Conservation (phyloP, 768 basidiomycete genomes). For the Suillus subluteus region DNA sequence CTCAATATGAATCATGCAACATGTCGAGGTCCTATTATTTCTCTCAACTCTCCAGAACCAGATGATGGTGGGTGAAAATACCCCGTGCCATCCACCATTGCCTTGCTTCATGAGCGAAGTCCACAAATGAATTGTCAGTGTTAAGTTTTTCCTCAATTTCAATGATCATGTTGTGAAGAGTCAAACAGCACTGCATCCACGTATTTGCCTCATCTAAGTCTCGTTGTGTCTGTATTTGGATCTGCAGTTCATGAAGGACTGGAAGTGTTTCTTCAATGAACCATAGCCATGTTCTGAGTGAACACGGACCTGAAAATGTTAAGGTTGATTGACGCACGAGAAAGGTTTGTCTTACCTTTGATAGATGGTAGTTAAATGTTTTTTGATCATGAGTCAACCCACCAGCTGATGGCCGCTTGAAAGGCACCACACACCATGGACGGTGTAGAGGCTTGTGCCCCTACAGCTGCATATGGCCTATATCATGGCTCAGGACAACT, state of each 20-base stretch:
- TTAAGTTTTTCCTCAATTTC: conserved; percentile 19
- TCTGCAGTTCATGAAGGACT: conserved; percentile 15
- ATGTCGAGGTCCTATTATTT: neutral
- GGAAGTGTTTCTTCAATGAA: conserved; percentile 17
- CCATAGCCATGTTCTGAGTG: conserved; percentile 17
- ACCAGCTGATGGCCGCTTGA: no score
- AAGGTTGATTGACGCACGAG: neutral
- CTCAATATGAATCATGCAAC: neutral
- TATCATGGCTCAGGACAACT: no score
- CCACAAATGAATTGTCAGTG: no score
- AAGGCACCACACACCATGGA: no score
- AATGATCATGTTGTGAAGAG: conserved; percentile 24
- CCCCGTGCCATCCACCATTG: neutral
- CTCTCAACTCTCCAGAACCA: neutral
- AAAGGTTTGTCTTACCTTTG: conserved; percentile 17
- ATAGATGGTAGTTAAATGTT: no score
- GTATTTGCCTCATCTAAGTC: conserved; percentile 13
- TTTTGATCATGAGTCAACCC: no score
- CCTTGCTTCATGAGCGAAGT: neutral
- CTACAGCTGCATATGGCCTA: no score
- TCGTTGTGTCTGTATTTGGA: conserved; percentile 15
- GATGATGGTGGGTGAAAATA: neutral
- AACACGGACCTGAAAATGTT: conserved; percentile 12
- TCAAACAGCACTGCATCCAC: conserved; percentile 12
- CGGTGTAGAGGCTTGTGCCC: no score